Base-by-base conservation (phyloP, 441 rosid genomes). In the Jatropha multifida region DNA sequence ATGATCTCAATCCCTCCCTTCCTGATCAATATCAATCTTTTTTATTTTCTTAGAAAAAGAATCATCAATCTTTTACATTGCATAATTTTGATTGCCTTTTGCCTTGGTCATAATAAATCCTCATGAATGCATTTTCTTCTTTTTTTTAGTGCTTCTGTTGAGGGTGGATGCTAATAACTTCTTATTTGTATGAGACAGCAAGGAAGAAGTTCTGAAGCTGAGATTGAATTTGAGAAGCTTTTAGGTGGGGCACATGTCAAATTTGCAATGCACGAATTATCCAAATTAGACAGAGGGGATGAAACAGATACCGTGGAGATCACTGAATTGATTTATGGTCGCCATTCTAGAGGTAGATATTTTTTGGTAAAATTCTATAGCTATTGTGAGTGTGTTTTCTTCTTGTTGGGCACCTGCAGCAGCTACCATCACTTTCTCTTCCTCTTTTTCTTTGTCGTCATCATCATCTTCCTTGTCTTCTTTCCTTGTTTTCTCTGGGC, bases 201-300 rank as follows among this genome's bases (percentile, higher is more conserved):
- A 91, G 99, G 98, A 81, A 89, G 87, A 88, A 87, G 48, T 63
- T 82, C 84, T 75, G 97, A 94, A 81, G 97, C 96, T 38, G 98
- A 94, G 87, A 82, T 85, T 76, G 97, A 87, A 83, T 89, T 88
- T 62, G 92, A 91, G 89, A 90, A 85, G 86, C 94, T 93, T 55
- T 87, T 94, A 17, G 98, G 97, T 77, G 90, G 81, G 65, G 81
- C 88, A 74, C 93, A 93, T 78, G 97, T 90, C 72, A 88, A 88
- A 83, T 79, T 81, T 79, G 95, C 94, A 68, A 84, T 94, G 90
- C 82, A 84, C 69, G 97, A 94, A 74, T 76, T 94, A 81, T 87
- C 94, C 84, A 89, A 87, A 76, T 77, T 83, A 75, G 98, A 94
- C 79, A 86, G 82, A 78, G 92, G 87, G 27, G 99, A 93, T 42